Percentiles rank a stretch among this genome's conserved stretches.
These are phyloP conservation scores for Rubia balearica DNA, from an alignment of 305 asterid species.

Conservation along the genomic window DNA sequence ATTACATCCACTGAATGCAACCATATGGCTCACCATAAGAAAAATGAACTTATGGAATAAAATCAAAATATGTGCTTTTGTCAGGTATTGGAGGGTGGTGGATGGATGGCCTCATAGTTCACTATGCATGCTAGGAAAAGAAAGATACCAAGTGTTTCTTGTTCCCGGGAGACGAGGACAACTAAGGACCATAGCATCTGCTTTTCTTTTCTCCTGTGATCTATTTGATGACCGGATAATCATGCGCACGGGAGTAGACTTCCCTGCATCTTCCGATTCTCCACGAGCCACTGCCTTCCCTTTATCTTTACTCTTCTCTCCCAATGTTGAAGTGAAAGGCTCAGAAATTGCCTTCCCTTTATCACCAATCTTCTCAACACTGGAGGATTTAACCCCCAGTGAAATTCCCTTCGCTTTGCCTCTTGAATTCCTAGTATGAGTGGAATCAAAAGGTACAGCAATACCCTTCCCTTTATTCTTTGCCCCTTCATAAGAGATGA, in stretches of 20 bases:
- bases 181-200: constrained; percentile 38
- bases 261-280: constrained; percentile 21
- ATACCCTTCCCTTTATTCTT: constrained; percentile 22
- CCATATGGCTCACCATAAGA: neutral
- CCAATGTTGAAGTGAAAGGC: constrained; percentile 14
- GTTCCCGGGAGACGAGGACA: constrained; percentile 45
- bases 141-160: constrained; percentile 32
- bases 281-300: constrained; percentile 14
- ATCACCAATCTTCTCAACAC: constrained; percentile 23
- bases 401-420: constrained; percentile 21
- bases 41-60: neutral
- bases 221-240: constrained; percentile 23
- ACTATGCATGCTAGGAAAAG: constrained; percentile 15
- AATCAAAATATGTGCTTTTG: neutral
- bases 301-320: constrained; percentile 25
- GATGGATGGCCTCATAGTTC: neutral
- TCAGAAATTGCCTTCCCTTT: constrained; percentile 19
- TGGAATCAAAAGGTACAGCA: constrained; percentile 21
- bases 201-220: constrained; percentile 30
- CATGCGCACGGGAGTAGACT: constrained; percentile 26
- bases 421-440: constrained; percentile 20
- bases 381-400: constrained; percentile 16
- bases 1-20: neutral
- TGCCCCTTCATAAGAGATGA: constrained; percentile 19
- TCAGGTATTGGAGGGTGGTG: neutral